These are phyloP conservation scores for Brassica cretica DNA, from an alignment of 345 rosid species.

Conservation along the genomic window DNA sequence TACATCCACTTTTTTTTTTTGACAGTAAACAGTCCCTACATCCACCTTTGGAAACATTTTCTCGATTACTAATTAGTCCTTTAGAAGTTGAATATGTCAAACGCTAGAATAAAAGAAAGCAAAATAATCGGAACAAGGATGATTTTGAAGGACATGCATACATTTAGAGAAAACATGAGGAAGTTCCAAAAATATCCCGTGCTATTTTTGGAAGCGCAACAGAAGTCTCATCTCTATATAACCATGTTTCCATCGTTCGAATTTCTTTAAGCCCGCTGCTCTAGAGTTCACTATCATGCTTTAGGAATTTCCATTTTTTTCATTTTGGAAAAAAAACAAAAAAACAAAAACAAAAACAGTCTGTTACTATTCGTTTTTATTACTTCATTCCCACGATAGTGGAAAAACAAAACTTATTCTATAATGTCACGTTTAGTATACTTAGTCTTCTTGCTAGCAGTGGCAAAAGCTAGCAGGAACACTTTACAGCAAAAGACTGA, in stretches of 20 bases:
- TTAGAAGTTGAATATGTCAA: constrained; percentile 9
- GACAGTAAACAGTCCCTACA: no score
- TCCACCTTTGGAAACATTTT: no score
- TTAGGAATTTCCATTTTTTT: background rate
- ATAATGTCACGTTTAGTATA: constrained; percentile 11
- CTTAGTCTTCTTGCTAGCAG: constrained; percentile 11
- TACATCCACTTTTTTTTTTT: no score
- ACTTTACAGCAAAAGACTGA: background rate
- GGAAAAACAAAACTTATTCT: background rate
- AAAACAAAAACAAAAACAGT: background rate
- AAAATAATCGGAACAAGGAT: background rate
- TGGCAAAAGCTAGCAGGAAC: constrained; percentile 9
- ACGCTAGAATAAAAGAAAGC: constrained; percentile 1
- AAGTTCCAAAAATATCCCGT: background rate
- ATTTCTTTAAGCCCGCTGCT: background rate
- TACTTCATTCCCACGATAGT: background rate
- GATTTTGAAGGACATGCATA: background rate
- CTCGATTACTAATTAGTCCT: no score
- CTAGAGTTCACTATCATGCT: background rate
- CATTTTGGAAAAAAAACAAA: background rate
- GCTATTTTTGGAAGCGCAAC: background rate
- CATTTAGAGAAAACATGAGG: background rate
- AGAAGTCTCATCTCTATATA: background rate
- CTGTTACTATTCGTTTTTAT: background rate
- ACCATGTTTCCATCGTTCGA: background rate